phyloP scores from a whole-genome alignment of 306 rosid genomes.

The Nissolia schottii region DNA sequence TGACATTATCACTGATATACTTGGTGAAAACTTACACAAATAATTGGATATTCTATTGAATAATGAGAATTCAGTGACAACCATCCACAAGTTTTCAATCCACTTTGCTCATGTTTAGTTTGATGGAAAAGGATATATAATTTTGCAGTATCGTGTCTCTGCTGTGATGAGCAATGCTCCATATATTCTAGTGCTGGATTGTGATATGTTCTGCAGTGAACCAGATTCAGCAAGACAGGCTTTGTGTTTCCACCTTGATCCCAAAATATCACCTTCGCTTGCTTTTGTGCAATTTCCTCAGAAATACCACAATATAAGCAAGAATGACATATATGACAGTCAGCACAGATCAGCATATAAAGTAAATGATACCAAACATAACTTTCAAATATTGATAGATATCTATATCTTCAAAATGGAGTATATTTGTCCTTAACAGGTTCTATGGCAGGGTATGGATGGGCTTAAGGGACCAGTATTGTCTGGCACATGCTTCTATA shows the following conservation, averaged over 20 bases:
- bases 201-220: slow-evolving; percentile 65
- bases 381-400: slow-evolving; percentile 2
- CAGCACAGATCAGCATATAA: slow-evolving; percentile 30
- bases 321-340: slow-evolving; percentile 54
- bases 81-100: not conserved
- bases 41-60: not conserved
- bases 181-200: slow-evolving; percentile 51
- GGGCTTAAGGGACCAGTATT: slow-evolving; percentile 56
- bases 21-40: not conserved
- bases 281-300: slow-evolving; percentile 70
- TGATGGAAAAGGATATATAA: not conserved
- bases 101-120: not conserved
- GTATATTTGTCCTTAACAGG: slow-evolving; percentile 7
- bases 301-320: slow-evolving; percentile 41
- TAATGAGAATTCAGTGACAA: not conserved
- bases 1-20: not conserved
- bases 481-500: slow-evolving; percentile 54
- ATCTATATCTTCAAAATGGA: not conserved
- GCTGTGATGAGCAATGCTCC: slow-evolving; percentile 63
- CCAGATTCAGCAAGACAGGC: slow-evolving; percentile 62
- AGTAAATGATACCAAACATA: slow-evolving; percentile 29
- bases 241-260: slow-evolving; percentile 61
- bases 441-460: slow-evolving; percentile 49
- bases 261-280: slow-evolving; percentile 39
- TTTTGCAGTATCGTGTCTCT: slow-evolving; percentile 53